Evolutionary conservation across 169 alveolate species (phyloP).

Genomic region (Eimeria falciformis): DNA sequence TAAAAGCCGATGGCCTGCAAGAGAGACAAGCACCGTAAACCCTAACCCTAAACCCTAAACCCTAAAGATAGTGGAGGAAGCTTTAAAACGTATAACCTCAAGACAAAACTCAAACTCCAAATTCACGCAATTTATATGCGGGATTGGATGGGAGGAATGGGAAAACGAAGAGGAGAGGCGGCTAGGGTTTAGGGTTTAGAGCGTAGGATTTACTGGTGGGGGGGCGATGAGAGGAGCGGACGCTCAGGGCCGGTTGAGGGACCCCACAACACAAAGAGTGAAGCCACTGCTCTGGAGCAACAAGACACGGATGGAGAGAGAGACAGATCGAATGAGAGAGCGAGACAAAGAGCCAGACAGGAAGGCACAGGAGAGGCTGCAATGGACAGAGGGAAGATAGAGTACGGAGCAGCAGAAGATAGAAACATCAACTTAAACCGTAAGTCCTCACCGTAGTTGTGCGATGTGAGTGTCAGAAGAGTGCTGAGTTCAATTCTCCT

Average conservation of each 20-base stretch:
- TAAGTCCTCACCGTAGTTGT: conserved; percentile 50
- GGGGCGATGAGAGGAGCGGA: conserved; percentile 36
- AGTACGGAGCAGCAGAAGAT: too few species aligned
- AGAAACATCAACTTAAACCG: too few species aligned
- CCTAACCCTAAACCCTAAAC: not conserved
- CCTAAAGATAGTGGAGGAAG: not conserved
- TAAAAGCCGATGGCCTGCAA: not conserved
- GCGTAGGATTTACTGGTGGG: conserved; percentile 37
- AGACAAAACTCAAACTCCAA: too few species aligned
- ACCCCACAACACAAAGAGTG: not conserved
- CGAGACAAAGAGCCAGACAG: not conserved
- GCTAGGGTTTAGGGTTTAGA: not conserved
- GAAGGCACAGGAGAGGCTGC: not conserved
- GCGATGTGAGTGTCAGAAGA: conserved; percentile 46
- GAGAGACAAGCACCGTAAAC: too few species aligned
- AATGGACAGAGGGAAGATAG: not conserved
- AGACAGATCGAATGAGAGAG: not conserved
- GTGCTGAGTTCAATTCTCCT: conserved; percentile 28
- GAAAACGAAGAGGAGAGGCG: not conserved
- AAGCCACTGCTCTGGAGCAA: conserved; percentile 39
- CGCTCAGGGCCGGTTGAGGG: conserved; percentile 28
- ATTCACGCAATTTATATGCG: not conserved
- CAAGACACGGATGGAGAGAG: not conserved
- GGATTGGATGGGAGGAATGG: not conserved
- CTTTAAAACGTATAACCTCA: not conserved